Base-by-base conservation (phyloP, 1,284 basidiomycete species). In the Porogramme epimiltina region DNA sequence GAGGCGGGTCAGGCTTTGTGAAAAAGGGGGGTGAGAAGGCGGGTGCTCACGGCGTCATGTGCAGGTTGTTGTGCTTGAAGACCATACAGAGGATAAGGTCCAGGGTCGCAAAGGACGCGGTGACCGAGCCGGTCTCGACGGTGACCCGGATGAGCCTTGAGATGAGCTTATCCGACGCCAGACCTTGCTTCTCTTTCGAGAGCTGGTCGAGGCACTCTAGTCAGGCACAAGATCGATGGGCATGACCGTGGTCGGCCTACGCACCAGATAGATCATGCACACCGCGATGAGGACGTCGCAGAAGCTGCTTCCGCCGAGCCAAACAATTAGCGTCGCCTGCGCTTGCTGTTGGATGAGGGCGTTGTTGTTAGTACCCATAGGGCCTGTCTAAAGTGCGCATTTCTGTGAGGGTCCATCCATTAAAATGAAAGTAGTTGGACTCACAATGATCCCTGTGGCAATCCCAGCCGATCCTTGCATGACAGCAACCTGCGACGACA, bases 231-330 rank as follows among this genome's bases (percentile, higher is more conserved):
- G 16, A n/a, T 31, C 28, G 13, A 31, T 31, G 28, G n/a, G 16
- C 34, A 37, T 37, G 9, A 37, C 6, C 13, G 13, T 31, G 6
- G 13, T 13, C 6, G 13, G 28, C 15, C 2, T 3, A 51, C 52
- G 23, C 23, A 59, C 57, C 20, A 44, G 51, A 40, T 49, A 49
- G 15, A 58, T 6, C 59, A 57, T 60, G 18, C 39, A 52, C 16
- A n/a, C n/a, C 13, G 55, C 49, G 34, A 60, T 57, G 19, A 57
- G 25, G 16, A 56, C 25, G 34, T 60, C 58, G 20, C 52, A 56
- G 3, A 24, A 16, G 3, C 49, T 50, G 15, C 45, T 54, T 23
- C 48, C 51, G 1, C 40, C 53, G 3, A 57, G 41, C 55, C 55
- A 55, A 0, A 58, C 40, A 20, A 43, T 26, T 16, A 31, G 28